Conservation (phyloP, 345 rosid species). For the Linum trigynum region DNA sequence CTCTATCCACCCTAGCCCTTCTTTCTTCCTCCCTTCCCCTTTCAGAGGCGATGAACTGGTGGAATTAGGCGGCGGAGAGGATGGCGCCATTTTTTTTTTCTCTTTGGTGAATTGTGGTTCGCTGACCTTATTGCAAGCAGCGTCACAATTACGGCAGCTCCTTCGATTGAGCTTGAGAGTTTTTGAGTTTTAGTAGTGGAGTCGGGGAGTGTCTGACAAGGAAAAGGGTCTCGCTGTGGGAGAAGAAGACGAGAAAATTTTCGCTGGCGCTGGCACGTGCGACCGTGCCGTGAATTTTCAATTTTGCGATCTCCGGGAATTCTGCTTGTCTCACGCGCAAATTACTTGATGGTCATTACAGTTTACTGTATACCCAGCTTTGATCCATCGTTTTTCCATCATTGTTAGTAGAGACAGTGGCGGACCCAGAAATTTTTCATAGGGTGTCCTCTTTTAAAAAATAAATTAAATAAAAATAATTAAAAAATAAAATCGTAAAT, state of each 20-base stretch:
- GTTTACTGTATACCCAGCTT: no score
- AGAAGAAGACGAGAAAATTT: background rate
- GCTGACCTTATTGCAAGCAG: background rate
- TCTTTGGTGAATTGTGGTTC: background rate
- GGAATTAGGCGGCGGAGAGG: background rate
- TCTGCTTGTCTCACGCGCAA: no score
- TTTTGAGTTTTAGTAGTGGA: background rate
- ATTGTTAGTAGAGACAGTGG: no score
- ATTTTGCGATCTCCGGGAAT: no score
- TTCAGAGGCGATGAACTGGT: background rate
- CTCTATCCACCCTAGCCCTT: conserved; percentile 83
- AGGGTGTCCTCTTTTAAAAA: no score
- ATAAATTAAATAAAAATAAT: no score
- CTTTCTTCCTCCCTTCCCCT: conserved; percentile 32
- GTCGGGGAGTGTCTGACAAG: background rate
- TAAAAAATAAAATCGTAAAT: no score
- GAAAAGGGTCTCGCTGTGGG: background rate
- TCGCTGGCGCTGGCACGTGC: no score
- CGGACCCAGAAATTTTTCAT: no score
- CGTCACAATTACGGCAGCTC: background rate
- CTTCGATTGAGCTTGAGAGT: background rate
- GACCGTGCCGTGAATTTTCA: no score
- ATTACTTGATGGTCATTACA: no score
- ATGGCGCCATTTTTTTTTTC: background rate
- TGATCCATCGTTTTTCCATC: no score